Conservation (phyloP, 2,329 filamentous ascomycete genomes). For the Aureobasidium subglaciale region DNA sequence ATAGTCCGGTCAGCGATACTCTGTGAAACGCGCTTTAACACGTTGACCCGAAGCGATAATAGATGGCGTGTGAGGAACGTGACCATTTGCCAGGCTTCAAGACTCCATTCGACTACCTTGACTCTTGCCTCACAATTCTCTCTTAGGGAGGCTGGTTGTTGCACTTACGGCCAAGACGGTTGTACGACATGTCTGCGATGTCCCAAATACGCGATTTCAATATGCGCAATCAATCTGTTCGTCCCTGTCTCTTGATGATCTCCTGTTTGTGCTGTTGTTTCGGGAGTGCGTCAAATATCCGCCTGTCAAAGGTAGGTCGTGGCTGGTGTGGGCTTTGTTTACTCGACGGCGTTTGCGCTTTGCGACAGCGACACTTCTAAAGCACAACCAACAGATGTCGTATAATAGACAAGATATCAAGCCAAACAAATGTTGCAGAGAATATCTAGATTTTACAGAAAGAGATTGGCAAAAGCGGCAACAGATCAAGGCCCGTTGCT, state of each 20-base stretch:
- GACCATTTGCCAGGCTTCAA: not conserved
- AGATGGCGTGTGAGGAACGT: slow-evolving; percentile 4
- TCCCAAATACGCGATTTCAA: not conserved
- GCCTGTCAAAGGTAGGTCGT: not conserved
- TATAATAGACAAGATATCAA: not conserved
- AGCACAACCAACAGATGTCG: not conserved
- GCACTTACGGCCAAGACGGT: slow-evolving; percentile 54
- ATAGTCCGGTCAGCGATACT: slow-evolving; percentile 8
- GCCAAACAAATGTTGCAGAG: slow-evolving; percentile 1
- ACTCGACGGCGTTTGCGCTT: slow-evolving; percentile 10
- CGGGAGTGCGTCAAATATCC: not conserved
- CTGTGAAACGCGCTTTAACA: not conserved
- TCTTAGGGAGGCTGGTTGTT: not conserved
- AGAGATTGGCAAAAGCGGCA: slow-evolving; percentile 8
- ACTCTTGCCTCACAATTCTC: not conserved
- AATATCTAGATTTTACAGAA: slow-evolving; percentile 10
- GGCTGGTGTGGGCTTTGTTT: slow-evolving; percentile 6
- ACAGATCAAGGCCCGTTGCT: slow-evolving; percentile 10
- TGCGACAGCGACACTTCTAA: not conserved
- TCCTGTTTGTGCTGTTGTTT: not conserved
- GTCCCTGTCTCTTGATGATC: not conserved
- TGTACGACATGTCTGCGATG: slow-evolving; percentile 56
- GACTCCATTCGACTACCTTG: too few relatives aligned
- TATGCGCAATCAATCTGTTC: not conserved
- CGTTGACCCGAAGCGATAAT: not conserved